Evolutionary conservation across 768 basidiomycete species (phyloP), one percentile per base, ranked within the genome.

Genomic region (Lactarius indigo): DNA sequence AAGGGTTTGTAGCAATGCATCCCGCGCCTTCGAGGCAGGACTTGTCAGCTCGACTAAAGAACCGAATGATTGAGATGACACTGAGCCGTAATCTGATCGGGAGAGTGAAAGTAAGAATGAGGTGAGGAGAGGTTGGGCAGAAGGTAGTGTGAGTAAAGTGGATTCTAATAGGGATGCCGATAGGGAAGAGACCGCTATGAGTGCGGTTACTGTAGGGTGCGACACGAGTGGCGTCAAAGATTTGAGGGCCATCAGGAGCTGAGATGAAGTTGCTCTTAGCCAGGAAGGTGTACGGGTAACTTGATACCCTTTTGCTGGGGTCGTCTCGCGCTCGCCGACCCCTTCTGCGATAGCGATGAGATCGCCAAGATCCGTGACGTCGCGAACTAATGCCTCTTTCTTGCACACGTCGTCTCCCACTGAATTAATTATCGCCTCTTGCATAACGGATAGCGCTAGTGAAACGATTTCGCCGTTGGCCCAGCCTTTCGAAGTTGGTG

Each of bases 201-300:
- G 83, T 7, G 90, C 92, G 4, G 79, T 75, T 2, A 89, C 81
- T 1, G 85, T 91, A 15, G 89, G 86, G 73, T 96, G 94, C 2
- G 84, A 82, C 15, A 90, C 76, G 15, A 94, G 80, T 0, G 89
- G 82, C 1, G 89, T 84, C 23, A 98, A 78, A 0, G 88, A 79
- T 70, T 92, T 91, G 60, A 98, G 74, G 9, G 94, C 92, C 28
- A 93, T 88, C 56, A 90, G 85, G 13, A 98, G 78, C 72, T 97
- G 94, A 6, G 92, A 84, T 2, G 91, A 81, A 1, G 93, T 94
- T 41, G 85, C 94, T 26, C 82, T 83, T 54, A 97, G 82, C 92
- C 96, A 98, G 0, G 87, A 80, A 15, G 85, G 74, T 0, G 91
- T 64, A 44, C 70, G 68, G n/a, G 23, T 23, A 17, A 64, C 56